Conservation (phyloP, 2,329 filamentous ascomycete genomes). For the Ascochyta lentis region DNA sequence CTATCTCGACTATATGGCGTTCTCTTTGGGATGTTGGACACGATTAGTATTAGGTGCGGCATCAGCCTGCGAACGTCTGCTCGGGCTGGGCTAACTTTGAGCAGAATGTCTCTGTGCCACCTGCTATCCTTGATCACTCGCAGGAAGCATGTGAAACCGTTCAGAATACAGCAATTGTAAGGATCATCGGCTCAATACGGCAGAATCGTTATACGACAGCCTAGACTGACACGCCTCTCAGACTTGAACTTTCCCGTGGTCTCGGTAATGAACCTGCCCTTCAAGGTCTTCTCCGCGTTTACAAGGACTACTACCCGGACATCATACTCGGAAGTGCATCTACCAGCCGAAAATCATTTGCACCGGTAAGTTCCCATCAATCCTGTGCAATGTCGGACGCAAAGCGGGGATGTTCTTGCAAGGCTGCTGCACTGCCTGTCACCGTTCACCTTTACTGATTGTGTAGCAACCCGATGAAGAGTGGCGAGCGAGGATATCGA, state of each 20-base stretch:
- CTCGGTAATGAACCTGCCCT: slow-evolving; percentile 73
- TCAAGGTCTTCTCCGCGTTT: slow-evolving; percentile 77
- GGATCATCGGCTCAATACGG: neutral
- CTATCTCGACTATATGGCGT: slow-evolving; percentile 76
- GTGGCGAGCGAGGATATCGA: slow-evolving; percentile 73
- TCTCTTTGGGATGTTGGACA: slow-evolving; percentile 82
- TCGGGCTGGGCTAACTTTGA: slow-evolving; percentile 31
- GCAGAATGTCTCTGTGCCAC: slow-evolving; percentile 68
- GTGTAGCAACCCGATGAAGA: slow-evolving; percentile 71
- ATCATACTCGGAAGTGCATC: slow-evolving; percentile 78
- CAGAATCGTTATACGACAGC: neutral
- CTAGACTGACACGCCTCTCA: slow-evolving; percentile 34
- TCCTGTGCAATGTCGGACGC: slow-evolving; percentile 10
- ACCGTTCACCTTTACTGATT: slow-evolving; percentile 31
- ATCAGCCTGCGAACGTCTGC: slow-evolving; percentile 6
- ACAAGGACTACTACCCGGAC: slow-evolving; percentile 90
- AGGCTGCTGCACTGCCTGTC: slow-evolving; percentile 25
- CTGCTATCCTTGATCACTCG: slow-evolving; percentile 79
- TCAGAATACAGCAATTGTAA: slow-evolving; percentile 76
- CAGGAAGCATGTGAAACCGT: slow-evolving; percentile 82
- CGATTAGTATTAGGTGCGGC: slow-evolving; percentile 71
- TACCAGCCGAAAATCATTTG: slow-evolving; percentile 47
- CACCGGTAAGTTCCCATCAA: slow-evolving; percentile 45
- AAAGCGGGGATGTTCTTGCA: slow-evolving; percentile 17
- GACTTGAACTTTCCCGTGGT: slow-evolving; percentile 57